Evolutionary conservation across 352 stramenopile genomes (phyloP).

Genomic region (Phytophthora brassicae): DNA sequence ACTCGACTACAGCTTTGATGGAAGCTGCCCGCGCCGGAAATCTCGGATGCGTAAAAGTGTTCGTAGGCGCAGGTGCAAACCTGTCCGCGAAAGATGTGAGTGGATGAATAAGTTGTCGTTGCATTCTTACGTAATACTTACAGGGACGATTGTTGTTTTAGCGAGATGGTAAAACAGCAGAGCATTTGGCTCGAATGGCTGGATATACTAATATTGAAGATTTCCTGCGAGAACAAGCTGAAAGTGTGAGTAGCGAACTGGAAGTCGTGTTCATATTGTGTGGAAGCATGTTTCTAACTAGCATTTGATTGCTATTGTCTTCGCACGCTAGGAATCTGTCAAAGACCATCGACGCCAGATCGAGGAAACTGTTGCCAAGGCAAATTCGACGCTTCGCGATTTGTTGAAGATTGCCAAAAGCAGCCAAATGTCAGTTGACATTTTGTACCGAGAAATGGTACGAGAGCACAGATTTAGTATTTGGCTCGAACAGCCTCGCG

Average conservation of each 20-base stretch:
- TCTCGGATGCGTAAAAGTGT: slow-evolving; percentile 68
- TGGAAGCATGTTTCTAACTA: neutral
- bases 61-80: slow-evolving; percentile 69
- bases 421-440: slow-evolving; percentile 70
- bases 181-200: slow-evolving; percentile 58
- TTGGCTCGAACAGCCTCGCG: slow-evolving; percentile 76
- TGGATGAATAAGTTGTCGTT: neutral
- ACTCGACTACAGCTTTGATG: slow-evolving; percentile 87
- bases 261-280: too few relatives aligned
- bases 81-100: slow-evolving; percentile 78
- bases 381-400: slow-evolving; percentile 60
- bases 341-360: slow-evolving; percentile 85
- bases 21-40: slow-evolving; percentile 83
- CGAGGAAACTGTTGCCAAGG: slow-evolving; percentile 69
- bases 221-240: slow-evolving; percentile 73
- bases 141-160: slow-evolving; percentile 21
- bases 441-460: slow-evolving; percentile 77
- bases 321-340: slow-evolving; percentile 64
- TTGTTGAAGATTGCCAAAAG: slow-evolving; percentile 67
- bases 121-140: neutral
- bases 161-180: slow-evolving; percentile 77
- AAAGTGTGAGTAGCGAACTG: slow-evolving; percentile 57
- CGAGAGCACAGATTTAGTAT: slow-evolving; percentile 66
- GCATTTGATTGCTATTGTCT: neutral
- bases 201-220: slow-evolving; percentile 77